Base-by-base conservation (phyloP, 768 basidiomycete genomes). In the Leccinellum rugosiceps region DNA sequence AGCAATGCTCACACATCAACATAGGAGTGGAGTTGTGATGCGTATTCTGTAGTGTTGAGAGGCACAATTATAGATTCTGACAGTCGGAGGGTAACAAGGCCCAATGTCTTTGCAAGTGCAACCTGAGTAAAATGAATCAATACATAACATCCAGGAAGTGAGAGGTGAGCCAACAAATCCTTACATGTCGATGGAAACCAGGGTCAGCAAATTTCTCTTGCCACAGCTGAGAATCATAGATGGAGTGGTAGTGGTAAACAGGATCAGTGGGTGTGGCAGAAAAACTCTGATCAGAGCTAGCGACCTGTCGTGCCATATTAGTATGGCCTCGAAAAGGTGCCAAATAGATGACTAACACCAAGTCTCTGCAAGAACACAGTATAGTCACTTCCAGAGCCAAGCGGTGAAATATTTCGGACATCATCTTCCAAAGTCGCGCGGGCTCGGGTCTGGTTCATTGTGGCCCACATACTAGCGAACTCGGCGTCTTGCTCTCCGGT, bases 301-400 rank as follows among this genome's bases (percentile, higher is more conserved):
- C 75, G 17, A 73, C 59, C 74, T 74, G 49, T 53, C 21, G 45
- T 34, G 11, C 17, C 11, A 13, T 26, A 6, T 59, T 4, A 58
- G n/a, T 52, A 43, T 30, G 19, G 31, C 13, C 4, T n/a, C 8
- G 2, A 4, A 35, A 55, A 45, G 8, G 7, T 23, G 41, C 2
- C 8, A 45, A 31, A 43, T 6, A 14, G 9, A 25, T 64, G 55
- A 28, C 83, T 70, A 53, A 88, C 81, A 1, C 88, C 88, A 46
- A 85, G 77, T 46, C 85, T 79, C 72, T 97, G 92, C 64, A 98
- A 74, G 74, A 98, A 97, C 9, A 92, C 89, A 1, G 94, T 96
- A 61, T 79, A 97, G 72, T 97, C 94, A 54, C 90, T 92, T 43
- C 91, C 92, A 49, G 86, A 90, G 28, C 92, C 92, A 23, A 93